Evolutionary conservation across 1,284 basidiomycete species (phyloP).

Genomic region (Mycosarcoma mackinlayi): DNA sequence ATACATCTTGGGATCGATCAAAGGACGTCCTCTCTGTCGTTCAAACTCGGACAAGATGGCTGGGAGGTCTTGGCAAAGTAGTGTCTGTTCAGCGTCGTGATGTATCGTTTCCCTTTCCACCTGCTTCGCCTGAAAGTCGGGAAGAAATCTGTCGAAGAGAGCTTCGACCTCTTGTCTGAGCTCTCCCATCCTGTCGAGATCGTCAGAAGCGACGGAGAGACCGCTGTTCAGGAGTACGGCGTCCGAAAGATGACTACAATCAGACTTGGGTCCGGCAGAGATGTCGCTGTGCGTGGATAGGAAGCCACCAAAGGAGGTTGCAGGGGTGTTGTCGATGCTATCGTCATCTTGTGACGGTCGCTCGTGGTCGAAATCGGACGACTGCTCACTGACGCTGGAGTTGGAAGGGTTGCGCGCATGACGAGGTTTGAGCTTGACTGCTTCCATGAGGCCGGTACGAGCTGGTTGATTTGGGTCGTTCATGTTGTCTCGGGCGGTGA

Average conservation of each 20-base stretch:
- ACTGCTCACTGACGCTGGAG: constrained; percentile 32
- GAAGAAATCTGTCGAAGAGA: constrained; percentile 40
- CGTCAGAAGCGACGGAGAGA: constrained; percentile 28
- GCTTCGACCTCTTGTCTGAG: constrained; percentile 31
- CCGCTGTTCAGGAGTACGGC: constrained; percentile 19
- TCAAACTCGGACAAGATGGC: constrained; percentile 46
- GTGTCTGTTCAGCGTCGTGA: constrained; percentile 17
- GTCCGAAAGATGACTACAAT: constrained; percentile 30
- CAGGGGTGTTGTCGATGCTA: constrained; percentile 47
- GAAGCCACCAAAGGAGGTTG: constrained; percentile 41
- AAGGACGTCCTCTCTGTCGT: constrained; percentile 28
- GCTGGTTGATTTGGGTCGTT: background rate
- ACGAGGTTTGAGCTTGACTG: constrained; percentile 30
- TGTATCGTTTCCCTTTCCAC: constrained; percentile 11
- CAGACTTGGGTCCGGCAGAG: constrained; percentile 22
- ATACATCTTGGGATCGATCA: constrained; percentile 40
- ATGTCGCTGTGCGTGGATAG: constrained; percentile 23
- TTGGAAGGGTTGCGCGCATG: constrained; percentile 22
- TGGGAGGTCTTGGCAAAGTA: constrained; percentile 42
- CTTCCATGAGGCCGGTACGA: constrained; percentile 17
- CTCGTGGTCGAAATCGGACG: constrained; percentile 37
- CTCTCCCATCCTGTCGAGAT: constrained; percentile 29
- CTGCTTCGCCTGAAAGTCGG: constrained; percentile 27
- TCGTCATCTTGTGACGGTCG: constrained; percentile 41
- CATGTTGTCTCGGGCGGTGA: no score